phyloP scores from a whole-genome alignment of 768 basidiomycete genomes.

The Mycena olivaceomarginata region DNA sequence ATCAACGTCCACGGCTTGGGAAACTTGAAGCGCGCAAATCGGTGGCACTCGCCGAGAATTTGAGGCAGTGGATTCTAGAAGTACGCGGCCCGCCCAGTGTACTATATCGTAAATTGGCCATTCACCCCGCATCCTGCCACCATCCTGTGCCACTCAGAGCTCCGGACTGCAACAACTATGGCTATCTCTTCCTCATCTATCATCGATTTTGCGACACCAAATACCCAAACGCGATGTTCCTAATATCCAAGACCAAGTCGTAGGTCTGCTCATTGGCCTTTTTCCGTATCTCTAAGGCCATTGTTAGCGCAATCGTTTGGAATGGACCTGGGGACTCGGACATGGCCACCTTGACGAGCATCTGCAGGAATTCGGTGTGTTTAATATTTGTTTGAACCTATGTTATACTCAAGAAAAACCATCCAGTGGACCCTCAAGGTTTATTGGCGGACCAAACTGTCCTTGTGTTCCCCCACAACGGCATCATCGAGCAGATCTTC shows the following conservation, averaged over 20 bases:
- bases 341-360: constrained; percentile 19
- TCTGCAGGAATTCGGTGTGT: not conserved
- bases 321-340: constrained; percentile 30
- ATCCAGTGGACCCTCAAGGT: constrained; percentile 1
- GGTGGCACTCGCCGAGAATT: no score
- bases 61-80: no score
- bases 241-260: not conserved
- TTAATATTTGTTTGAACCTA: no score
- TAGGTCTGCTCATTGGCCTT: not conserved
- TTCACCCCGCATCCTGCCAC: not conserved
- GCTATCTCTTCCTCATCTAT: not conserved
- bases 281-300: not conserved
- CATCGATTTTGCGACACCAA: not conserved
- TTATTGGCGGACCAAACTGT: not conserved
- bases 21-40: no score
- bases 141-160: not conserved
- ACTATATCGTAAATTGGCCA: no score
- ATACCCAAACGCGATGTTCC: not conserved
- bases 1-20: no score
- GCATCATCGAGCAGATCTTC: no score
- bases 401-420: not conserved
- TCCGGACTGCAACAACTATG: not conserved
- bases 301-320: constrained; percentile 13
- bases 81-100: no score
- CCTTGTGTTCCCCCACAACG: not conserved